A percentile compares a stretch with the other conserved stretches of the same genome.
phyloP scores from a whole-genome alignment of 2,329 filamentous ascomycete species.

The Tolypocladium inflatum region DNA sequence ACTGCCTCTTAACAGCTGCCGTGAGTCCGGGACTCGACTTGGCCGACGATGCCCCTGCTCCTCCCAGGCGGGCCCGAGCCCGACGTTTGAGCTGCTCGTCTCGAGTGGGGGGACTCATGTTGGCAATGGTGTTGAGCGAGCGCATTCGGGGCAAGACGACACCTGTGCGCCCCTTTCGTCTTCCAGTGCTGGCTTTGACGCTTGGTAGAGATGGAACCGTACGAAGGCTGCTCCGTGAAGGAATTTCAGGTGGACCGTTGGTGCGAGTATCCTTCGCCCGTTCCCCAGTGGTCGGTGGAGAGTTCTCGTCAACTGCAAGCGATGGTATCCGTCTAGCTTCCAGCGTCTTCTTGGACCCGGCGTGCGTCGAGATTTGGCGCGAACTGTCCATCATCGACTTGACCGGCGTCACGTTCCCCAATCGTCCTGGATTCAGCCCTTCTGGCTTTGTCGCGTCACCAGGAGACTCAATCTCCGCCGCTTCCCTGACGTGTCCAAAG shows the following conservation, averaged over 20 bases:
- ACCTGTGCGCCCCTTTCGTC: not conserved
- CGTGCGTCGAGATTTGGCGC: not conserved
- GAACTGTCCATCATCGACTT: not conserved
- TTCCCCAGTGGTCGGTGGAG: not conserved
- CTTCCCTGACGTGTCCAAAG: constrained; percentile 36
- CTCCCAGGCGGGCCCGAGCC: constrained; percentile 9
- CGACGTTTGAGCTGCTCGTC: constrained; percentile 13
- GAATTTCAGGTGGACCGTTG: constrained; percentile 2
- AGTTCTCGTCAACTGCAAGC: constrained; percentile 5
- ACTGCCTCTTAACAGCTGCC: constrained; percentile 7
- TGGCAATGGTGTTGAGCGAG: constrained; percentile 15
- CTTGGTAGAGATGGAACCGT: constrained; percentile 15
- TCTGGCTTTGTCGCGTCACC: constrained; percentile 1
- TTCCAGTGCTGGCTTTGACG: not conserved
- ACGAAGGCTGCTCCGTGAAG: constrained; percentile 10
- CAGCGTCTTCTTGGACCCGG: not conserved
- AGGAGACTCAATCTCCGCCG: constrained; percentile 36
- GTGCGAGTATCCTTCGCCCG: not conserved
- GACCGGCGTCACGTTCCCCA: not conserved
- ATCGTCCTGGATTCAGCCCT: not conserved
- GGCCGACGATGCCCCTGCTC: constrained; percentile 11
- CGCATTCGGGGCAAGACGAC: constrained; percentile 11
- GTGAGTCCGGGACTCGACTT: constrained; percentile 19
- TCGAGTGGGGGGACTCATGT: constrained; percentile 4
- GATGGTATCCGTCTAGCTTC: not conserved